Evolutionary conservation across 73 alveolate genomes (phyloP).

Genomic region (Symbiodinium natans): DNA sequence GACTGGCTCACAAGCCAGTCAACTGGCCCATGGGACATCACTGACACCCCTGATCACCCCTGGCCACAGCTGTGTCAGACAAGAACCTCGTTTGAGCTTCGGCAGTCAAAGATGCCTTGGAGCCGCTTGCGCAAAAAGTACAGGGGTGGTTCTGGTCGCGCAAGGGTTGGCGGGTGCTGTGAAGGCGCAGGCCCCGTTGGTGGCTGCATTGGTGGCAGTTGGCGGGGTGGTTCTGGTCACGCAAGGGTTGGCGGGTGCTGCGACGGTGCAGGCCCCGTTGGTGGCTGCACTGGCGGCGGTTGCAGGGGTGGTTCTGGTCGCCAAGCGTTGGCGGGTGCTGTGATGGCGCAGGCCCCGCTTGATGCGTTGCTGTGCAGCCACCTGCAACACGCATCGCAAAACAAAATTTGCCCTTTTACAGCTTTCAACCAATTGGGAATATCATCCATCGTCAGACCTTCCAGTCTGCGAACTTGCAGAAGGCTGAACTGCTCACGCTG

Average conservation of each 20-base stretch:
- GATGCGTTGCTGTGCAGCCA: background rate
- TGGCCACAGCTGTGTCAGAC: background rate
- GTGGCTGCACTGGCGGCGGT: too few species aligned
- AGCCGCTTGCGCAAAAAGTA: background rate
- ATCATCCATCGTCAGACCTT: background rate
- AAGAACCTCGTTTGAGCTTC: background rate
- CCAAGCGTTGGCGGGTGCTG: too few species aligned
- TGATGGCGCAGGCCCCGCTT: background rate
- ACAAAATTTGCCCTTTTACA: background rate
- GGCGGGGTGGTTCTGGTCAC: background rate
- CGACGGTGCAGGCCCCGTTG: too few species aligned
- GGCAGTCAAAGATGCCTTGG: background rate
- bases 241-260: too few species aligned
- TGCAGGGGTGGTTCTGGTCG: background rate
- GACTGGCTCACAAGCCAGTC: background rate
- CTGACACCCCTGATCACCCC: background rate
- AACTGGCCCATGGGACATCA: background rate
- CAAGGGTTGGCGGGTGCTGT: too few species aligned
- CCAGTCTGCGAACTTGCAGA: background rate
- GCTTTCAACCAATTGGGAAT: too few species aligned
- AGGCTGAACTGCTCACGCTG: background rate
- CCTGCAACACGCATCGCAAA: constrained; percentile 7
- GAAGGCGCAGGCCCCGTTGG: too few species aligned
- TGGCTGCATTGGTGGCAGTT: too few species aligned
- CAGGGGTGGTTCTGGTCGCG: background rate